phyloP scores from a whole-genome alignment of 495 filamentous ascomycete species.

The Choiromyces venosus region DNA sequence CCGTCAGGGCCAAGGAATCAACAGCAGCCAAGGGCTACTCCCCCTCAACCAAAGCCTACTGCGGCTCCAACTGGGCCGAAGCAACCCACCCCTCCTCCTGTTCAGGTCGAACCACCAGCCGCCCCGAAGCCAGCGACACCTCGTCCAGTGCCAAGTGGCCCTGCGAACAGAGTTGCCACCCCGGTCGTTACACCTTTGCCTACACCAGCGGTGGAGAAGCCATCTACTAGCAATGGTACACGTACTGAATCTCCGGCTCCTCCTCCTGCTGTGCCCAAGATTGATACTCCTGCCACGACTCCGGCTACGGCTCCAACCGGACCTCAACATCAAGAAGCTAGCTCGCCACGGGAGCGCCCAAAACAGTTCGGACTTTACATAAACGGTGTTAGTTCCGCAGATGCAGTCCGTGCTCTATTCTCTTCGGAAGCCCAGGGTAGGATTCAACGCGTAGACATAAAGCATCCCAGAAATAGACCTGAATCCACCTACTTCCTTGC shows the following conservation, averaged over 20 bases:
- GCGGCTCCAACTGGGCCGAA: slow-evolving; percentile 44
- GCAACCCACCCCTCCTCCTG: slow-evolving; percentile 51
- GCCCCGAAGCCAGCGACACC: slow-evolving; percentile 43
- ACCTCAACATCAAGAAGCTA: slow-evolving; percentile 7
- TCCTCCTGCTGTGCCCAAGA: slow-evolving; percentile 45
- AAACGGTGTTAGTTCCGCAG: slow-evolving; percentile 67
- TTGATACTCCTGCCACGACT: slow-evolving; percentile 43
- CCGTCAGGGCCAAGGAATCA: slow-evolving; percentile 44
- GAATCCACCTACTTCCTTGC: slow-evolving; percentile 61
- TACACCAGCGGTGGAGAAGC: slow-evolving; percentile 23
- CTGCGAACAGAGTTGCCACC: slow-evolving; percentile 48
- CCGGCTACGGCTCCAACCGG: slow-evolving; percentile 38
- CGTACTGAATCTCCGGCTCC: slow-evolving; percentile 46
- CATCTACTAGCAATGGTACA: slow-evolving; percentile 46
- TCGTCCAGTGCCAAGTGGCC: slow-evolving; percentile 42
- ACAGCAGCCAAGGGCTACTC: slow-evolving; percentile 42
- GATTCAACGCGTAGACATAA: slow-evolving; percentile 63
- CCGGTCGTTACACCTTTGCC: slow-evolving; percentile 17
- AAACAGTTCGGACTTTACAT: slow-evolving; percentile 72
- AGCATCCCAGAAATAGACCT: slow-evolving; percentile 33
- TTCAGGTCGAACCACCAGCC: slow-evolving; percentile 42
- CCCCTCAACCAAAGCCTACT: slow-evolving; percentile 43
- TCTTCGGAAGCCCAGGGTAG: slow-evolving; percentile 72
- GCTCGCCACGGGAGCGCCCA: slow-evolving; percentile 45
- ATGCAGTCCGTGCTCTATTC: slow-evolving; percentile 73